Percentiles rank a stretch among this genome's conserved stretches.
Conservation (phyloP, 2,329 filamentous ascomycete genomes). For the Aspergillus awamori region DNA sequence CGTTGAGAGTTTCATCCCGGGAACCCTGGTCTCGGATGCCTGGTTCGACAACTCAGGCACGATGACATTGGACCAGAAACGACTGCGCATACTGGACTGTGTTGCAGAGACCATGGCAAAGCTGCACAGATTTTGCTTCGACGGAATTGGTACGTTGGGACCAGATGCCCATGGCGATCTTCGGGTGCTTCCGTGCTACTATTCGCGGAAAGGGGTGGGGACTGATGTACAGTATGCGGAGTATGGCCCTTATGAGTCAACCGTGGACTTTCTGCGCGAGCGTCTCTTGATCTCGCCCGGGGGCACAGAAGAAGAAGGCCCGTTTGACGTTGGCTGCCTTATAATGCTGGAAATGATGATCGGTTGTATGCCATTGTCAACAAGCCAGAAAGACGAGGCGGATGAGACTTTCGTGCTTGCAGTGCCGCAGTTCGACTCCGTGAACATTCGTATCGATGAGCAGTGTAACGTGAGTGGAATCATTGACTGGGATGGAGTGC, state of each 20-base stretch:
- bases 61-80: not conserved
- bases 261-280: not conserved
- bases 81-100: constrained; percentile 1
- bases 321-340: not conserved
- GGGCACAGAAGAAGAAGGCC: not conserved
- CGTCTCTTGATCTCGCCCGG: not conserved
- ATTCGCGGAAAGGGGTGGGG: not conserved
- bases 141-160: not conserved
- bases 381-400: not conserved
- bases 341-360: constrained; percentile 9
- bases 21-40: not conserved
- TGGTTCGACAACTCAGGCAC: not conserved
- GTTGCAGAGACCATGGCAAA: constrained; percentile 7
- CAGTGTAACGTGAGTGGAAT: not conserved
- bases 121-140: not conserved
- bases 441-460: constrained; percentile 1
- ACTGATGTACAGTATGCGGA: not conserved
- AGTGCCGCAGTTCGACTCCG: not conserved
- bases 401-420: constrained; percentile 4
- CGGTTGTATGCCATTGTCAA: not conserved
- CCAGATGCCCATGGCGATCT: not conserved
- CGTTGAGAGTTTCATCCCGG: not conserved
- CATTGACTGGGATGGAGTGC: constrained; percentile 6
- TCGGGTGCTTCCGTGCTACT: not conserved
- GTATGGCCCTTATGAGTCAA: not conserved